Percentiles rank a stretch among this genome's conserved stretches.
These are phyloP conservation scores for Aureobasidium sp. DNA, from an alignment of 2,329 filamentous ascomycete genomes.

Conservation along the genomic window DNA sequence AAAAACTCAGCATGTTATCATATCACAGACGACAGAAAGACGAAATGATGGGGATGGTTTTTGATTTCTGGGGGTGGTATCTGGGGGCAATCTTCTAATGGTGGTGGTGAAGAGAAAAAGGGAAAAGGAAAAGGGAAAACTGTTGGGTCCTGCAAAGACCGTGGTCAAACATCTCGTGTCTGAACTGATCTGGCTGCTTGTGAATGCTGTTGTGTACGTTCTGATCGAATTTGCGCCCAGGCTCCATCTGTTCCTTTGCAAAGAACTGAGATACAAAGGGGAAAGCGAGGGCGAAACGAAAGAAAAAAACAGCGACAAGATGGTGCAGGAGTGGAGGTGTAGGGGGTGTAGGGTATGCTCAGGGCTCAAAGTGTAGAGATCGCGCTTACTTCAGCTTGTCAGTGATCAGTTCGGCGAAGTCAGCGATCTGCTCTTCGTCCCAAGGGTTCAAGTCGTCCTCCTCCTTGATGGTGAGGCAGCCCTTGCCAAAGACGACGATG, in stretches of 20 bases:
- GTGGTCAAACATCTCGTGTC: not conserved
- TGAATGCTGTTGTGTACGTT: not conserved
- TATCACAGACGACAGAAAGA: not conserved
- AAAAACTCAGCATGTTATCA: not conserved
- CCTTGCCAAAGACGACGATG: constrained; percentile 22
- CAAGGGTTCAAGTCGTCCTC: constrained; percentile 22
- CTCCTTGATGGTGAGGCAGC: constrained; percentile 24
- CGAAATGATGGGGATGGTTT: not conserved
- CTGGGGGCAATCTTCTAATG: not conserved
- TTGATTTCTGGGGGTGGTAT: not conserved
- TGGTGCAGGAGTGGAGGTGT: not conserved
- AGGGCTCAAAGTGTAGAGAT: not conserved
- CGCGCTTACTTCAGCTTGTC: constrained; percentile 27
- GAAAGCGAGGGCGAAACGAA: not conserved
- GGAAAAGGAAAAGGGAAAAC: not conserved
- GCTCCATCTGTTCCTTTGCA: not conserved
- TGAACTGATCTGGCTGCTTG: not conserved
- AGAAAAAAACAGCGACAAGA: not conserved
- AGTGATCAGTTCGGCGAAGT: constrained; percentile 23
- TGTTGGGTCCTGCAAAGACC: not conserved
- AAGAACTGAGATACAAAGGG: not conserved
- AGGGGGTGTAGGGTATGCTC: not conserved
- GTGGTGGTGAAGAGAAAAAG: not conserved
- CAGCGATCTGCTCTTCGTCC: constrained; percentile 18
- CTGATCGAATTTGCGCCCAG: not conserved